phyloP scores from a whole-genome alignment of 192 early-diverging fungal species.

The Mortierella hygrophila region DNA sequence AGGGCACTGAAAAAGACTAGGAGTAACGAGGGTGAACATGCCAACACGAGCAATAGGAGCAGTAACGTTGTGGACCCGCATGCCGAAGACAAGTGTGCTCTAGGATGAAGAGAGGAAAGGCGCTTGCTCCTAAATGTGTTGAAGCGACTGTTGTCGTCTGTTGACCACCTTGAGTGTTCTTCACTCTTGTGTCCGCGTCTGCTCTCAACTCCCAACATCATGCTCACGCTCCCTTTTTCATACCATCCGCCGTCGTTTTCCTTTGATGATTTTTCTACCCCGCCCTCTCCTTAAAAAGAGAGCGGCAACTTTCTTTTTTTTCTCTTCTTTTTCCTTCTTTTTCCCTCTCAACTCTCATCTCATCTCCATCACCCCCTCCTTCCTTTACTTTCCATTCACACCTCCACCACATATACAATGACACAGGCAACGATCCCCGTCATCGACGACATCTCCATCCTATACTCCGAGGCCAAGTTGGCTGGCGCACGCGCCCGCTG shows the following conservation, averaged over 20 bases:
- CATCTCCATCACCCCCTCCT: not conserved
- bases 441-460: constrained; percentile 50
- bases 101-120: too few relatives aligned
- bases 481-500: constrained; percentile 63
- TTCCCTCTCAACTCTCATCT: not conserved
- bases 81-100: not conserved
- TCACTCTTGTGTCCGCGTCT: not conserved
- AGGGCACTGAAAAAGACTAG: too few relatives aligned
- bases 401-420: constrained; percentile 4
- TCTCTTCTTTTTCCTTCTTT: not conserved
- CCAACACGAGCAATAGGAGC: not conserved
- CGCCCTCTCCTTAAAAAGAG: not conserved
- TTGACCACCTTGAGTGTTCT: not conserved
- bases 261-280: constrained; percentile 3
- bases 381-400: not conserved
- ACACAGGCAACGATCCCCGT: constrained; percentile 28
- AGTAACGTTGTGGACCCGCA: not conserved
- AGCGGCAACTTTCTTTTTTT: constrained; percentile 11
- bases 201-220: not conserved
- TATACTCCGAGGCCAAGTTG: constrained; percentile 50
- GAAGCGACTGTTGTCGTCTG: not conserved
- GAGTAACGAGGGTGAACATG: not conserved
- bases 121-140: not conserved
- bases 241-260: not conserved
- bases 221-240: not conserved